Evolutionary conservation across 1,284 basidiomycete genomes (phyloP).

Genomic region (Ceratobasidium sp.): DNA sequence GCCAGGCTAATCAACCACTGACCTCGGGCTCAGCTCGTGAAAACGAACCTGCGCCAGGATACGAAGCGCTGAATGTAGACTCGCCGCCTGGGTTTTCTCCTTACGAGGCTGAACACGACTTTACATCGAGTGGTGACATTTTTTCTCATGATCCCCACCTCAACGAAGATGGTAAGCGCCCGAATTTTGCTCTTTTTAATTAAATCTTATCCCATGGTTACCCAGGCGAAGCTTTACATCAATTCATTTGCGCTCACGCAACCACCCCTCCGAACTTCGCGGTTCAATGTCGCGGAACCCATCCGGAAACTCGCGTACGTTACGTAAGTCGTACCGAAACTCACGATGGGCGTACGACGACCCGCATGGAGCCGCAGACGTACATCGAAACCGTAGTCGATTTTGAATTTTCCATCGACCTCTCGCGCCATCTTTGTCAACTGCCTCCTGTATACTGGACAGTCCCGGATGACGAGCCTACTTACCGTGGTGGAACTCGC

Average conservation of each 20-base stretch:
- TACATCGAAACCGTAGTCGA: slow-evolving; percentile 71
- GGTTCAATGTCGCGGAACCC: slow-evolving; percentile 70
- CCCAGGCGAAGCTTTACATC: slow-evolving; percentile 77
- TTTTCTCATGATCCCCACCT: slow-evolving; percentile 79
- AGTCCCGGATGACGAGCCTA: slow-evolving; percentile 65
- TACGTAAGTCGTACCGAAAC: slow-evolving; percentile 59
- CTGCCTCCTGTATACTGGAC: slow-evolving; percentile 65
- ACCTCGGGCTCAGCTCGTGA: slow-evolving; percentile 2
- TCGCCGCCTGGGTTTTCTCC: slow-evolving; percentile 73
- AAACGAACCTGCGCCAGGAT: slow-evolving; percentile 12
- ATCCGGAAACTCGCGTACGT: slow-evolving; percentile 67
- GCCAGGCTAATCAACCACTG: not conserved
- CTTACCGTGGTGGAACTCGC: slow-evolving; percentile 69
- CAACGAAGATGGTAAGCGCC: slow-evolving; percentile 72
- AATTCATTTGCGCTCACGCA: slow-evolving; percentile 75
- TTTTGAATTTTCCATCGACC: slow-evolving; percentile 75
- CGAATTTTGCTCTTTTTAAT: not conserved
- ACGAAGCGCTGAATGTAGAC: slow-evolving; percentile 50
- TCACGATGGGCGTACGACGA: slow-evolving; percentile 10
- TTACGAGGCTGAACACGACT: slow-evolving; percentile 73
- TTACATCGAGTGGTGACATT: slow-evolving; percentile 65
- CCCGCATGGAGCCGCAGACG: slow-evolving; percentile 53
- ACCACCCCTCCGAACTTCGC: slow-evolving; percentile 63
- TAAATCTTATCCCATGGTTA: slow-evolving; percentile 28
- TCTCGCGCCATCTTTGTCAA: slow-evolving; percentile 57